Conservation (phyloP, 2,329 filamentous ascomycete genomes). For the Aspergillus flavus region DNA sequence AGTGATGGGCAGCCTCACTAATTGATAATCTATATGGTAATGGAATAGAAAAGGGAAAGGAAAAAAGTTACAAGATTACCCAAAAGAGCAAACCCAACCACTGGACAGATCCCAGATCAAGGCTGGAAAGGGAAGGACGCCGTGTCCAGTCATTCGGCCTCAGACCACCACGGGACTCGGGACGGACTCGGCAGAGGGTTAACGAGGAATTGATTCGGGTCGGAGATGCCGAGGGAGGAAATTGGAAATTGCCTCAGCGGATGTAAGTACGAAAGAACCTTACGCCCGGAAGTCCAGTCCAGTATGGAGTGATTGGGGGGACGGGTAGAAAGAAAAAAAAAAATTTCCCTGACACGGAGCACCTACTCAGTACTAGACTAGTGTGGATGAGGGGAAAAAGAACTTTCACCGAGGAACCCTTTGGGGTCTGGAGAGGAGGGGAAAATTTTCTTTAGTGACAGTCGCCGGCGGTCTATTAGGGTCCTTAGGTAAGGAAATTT, state of each 20-base stretch:
- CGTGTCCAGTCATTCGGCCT: constrained; percentile 18
- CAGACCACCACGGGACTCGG: constrained; percentile 32
- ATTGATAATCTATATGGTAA: constrained; percentile 2
- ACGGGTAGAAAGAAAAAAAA: neutral
- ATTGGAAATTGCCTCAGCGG: constrained; percentile 20
- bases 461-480: neutral
- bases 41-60: neutral
- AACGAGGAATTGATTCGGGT: constrained; percentile 16
- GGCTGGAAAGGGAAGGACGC: neutral
- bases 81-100: constrained; percentile 12
- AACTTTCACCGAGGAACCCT: constrained; percentile 26
- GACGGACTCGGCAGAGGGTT: constrained; percentile 23
- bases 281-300: neutral
- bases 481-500: constrained; percentile 21
- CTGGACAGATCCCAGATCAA: neutral
- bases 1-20: neutral
- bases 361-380: constrained; percentile 1
- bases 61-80: constrained; percentile 23
- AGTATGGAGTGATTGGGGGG: constrained; percentile 5
- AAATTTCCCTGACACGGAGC: constrained; percentile 3
- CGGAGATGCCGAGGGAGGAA: constrained; percentile 24
- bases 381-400: constrained; percentile 2
- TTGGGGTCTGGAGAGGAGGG: constrained; percentile 15
- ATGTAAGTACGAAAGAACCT: neutral
- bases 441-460: constrained; percentile 2